These are phyloP conservation scores for Clitopilus hobsonii DNA, from an alignment of 768 basidiomycete species.

Conservation along the genomic window DNA sequence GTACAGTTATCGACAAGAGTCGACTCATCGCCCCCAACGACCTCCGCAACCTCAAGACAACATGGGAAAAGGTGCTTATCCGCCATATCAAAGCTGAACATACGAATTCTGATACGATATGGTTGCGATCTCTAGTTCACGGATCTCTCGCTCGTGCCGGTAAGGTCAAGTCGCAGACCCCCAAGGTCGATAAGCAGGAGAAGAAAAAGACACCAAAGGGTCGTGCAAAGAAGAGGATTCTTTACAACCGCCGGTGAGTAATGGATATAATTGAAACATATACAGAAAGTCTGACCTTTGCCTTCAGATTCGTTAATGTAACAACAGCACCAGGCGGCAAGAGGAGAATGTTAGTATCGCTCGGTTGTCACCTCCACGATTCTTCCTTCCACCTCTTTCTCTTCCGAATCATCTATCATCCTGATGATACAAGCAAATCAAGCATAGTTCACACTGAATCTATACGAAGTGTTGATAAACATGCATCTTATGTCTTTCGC, in stretches of 20 bases:
- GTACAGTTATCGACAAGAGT: constrained; percentile 18
- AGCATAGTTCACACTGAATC: constrained; percentile 99
- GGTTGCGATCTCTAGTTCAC: constrained; percentile 67
- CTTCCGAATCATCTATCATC: not conserved
- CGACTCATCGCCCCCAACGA: constrained; percentile 26
- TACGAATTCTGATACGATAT: constrained; percentile 10
- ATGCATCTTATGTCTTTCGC: constrained; percentile 96
- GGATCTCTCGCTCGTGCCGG: constrained; percentile 99
- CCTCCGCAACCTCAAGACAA: constrained; percentile 53
- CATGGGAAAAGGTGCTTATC: constrained; percentile 65
- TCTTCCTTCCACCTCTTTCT: not conserved
- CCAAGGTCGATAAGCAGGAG: constrained; percentile 98
- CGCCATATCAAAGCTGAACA: not conserved
- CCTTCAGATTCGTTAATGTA: constrained; percentile 83
- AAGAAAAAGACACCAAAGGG: constrained; percentile 99
- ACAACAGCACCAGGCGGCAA: constrained; percentile 89
- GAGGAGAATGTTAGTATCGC: constrained; percentile 83
- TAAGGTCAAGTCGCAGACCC: constrained; percentile 98
- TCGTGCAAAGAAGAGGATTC: constrained; percentile 87
- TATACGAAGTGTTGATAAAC: constrained; percentile 72
- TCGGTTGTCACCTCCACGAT: constrained; percentile 4
- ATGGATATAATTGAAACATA: not conserved
- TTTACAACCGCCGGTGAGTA: constrained; percentile 89
- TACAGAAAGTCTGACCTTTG: constrained; percentile 1
- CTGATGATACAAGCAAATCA: constrained; percentile 57